phyloP scores from a whole-genome alignment of 495 filamentous ascomycete genomes.

The Penicillium lagena region DNA sequence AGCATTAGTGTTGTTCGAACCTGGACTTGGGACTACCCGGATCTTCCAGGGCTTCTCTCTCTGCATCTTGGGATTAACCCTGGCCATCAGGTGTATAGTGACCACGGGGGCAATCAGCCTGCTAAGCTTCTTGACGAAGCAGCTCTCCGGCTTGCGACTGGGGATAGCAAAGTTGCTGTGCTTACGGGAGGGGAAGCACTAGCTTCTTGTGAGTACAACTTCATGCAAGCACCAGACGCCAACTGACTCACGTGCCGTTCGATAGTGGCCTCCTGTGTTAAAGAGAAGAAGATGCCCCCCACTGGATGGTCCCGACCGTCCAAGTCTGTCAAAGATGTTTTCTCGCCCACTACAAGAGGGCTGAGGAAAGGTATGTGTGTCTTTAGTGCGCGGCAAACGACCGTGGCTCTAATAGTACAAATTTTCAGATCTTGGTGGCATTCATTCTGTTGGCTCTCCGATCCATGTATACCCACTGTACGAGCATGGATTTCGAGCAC shows the following conservation, averaged over 20 bases:
- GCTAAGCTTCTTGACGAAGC: slow-evolving; percentile 50
- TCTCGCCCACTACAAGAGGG: slow-evolving; percentile 6
- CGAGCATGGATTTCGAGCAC: slow-evolving; percentile 46
- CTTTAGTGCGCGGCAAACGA: too few relatives aligned
- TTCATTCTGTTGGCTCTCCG: slow-evolving; percentile 42
- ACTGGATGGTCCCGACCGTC: slow-evolving; percentile 38
- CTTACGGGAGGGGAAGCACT: slow-evolving; percentile 52
- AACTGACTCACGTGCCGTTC: too few relatives aligned
- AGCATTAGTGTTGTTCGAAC: slow-evolving; percentile 47
- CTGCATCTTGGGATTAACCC: slow-evolving; percentile 31
- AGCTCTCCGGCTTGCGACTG: slow-evolving; percentile 38
- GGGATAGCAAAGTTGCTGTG: slow-evolving; percentile 41
- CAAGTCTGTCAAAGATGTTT: slow-evolving; percentile 15
- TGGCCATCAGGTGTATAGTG: slow-evolving; percentile 33
- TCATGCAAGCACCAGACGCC: too few relatives aligned
- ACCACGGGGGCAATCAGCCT: slow-evolving; percentile 50
- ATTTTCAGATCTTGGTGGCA: slow-evolving; percentile 27
- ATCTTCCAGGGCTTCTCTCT: slow-evolving; percentile 40
- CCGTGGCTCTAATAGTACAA: too few relatives aligned
- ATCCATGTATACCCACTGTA: slow-evolving; percentile 51
- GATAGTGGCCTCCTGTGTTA: slow-evolving; percentile 26
- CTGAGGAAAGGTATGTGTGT: slow-evolving; percentile 4
- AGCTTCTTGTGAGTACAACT: slow-evolving; percentile 36
- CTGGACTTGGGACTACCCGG: slow-evolving; percentile 53
- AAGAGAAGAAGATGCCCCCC: slow-evolving; percentile 35